These are phyloP conservation scores for Malus hybrid DNA, from an alignment of 331 rosid species.

Conservation along the genomic window DNA sequence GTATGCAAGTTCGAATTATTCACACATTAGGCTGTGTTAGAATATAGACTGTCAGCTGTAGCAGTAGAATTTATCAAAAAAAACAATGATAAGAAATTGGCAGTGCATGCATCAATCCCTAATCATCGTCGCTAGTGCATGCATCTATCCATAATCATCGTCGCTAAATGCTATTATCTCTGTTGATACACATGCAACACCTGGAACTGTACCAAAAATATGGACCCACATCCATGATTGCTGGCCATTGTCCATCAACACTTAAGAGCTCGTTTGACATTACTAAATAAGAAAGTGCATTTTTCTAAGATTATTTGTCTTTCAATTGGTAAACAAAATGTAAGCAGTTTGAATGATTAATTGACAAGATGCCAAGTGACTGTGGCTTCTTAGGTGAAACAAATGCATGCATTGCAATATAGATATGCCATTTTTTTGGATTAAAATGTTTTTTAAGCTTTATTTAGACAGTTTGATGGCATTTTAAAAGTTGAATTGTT, in stretches of 20 bases:
- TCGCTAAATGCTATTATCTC: not conserved
- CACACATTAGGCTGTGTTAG: no score
- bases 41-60: no score
- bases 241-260: constrained; percentile 1
- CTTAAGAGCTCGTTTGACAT: not conserved
- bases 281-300: no score
- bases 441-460: not conserved
- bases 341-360: not conserved
- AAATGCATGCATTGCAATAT: not conserved
- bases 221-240: constrained; percentile 25
- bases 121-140: no score
- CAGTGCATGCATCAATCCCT: no score
- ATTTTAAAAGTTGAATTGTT: no score
- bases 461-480: not conserved
- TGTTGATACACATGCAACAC: constrained; percentile 15
- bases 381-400: not conserved
- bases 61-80: no score
- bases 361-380: not conserved
- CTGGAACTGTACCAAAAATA: not conserved
- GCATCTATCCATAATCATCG: no score
- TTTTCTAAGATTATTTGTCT: no score
- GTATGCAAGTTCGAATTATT: no score
- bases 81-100: no score
- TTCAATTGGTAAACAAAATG: not conserved
- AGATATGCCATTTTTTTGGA: not conserved